Conservation (phyloP, 495 filamentous ascomycete genomes). For the Aspergillus mulundensis region DNA sequence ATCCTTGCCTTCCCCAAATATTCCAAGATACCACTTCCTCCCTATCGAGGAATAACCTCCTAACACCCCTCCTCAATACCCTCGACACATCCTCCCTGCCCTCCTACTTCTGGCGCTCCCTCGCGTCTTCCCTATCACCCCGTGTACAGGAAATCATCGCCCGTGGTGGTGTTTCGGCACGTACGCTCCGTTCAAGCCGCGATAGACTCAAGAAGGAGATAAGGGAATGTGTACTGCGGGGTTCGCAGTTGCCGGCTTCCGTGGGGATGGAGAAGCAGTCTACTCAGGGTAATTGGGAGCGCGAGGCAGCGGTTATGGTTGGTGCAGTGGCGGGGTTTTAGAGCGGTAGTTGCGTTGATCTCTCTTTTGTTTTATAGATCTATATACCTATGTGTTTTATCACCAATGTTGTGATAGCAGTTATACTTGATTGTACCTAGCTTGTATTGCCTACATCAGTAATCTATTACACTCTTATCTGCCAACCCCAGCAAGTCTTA, state of each 20-base stretch:
- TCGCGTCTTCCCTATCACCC: constrained; percentile 71
- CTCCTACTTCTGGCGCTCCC: constrained; percentile 85
- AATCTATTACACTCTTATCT: too few species aligned
- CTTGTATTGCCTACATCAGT: too few species aligned
- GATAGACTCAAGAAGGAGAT: constrained; percentile 73
- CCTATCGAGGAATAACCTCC: constrained; percentile 47
- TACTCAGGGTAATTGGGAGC: constrained; percentile 66
- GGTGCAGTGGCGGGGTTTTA: constrained; percentile 54
- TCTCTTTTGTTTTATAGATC: too few species aligned
- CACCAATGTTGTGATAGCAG: too few species aligned
- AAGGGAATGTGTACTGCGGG: constrained; percentile 75
- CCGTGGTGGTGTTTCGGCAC: constrained; percentile 76
- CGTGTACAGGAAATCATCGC: constrained; percentile 79
- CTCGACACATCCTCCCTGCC: constrained; percentile 84
- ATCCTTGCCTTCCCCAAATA: constrained; percentile 52
- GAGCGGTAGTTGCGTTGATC: not conserved
- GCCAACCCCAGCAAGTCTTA: too few species aligned
- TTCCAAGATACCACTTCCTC: not conserved
- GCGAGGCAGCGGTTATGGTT: constrained; percentile 94
- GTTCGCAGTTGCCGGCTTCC: constrained; percentile 58
- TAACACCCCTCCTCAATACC: constrained; percentile 67
- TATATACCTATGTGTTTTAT: too few species aligned
- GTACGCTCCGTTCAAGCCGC: constrained; percentile 71
- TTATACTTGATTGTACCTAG: too few species aligned
- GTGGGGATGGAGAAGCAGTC: constrained; percentile 34